phyloP scores from a whole-genome alignment of 306 rosid species.

The Malus fusca region DNA sequence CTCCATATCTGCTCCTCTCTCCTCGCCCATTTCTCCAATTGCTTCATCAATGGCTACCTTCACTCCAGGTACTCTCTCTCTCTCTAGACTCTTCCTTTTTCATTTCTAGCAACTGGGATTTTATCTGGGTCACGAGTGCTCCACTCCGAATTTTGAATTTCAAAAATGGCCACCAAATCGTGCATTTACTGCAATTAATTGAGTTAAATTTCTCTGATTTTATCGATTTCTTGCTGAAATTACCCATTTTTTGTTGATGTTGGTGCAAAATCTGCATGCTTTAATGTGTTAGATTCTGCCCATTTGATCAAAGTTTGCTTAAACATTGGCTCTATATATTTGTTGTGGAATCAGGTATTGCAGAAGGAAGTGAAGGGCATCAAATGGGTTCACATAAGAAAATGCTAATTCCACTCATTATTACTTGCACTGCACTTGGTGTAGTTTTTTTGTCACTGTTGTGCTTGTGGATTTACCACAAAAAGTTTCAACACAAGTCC shows the following conservation, averaged over 20 bases:
- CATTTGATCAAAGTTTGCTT: constrained; percentile 5
- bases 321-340: constrained; percentile 2
- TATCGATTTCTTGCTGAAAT: neutral
- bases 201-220: neutral
- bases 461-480: constrained; percentile 50
- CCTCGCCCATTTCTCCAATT: constrained; percentile 38
- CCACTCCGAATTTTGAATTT: constrained; percentile 37
- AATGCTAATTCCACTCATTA: constrained; percentile 38
- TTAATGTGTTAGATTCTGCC: neutral
- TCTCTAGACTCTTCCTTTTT: neutral
- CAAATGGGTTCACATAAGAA: constrained; percentile 47
- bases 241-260: neutral
- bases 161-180: constrained; percentile 7
- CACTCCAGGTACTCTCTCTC: constrained; percentile 53
- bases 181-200: constrained; percentile 23
- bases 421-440: constrained; percentile 39
- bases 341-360: constrained; percentile 33
- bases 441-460: constrained; percentile 33
- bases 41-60: constrained; percentile 45
- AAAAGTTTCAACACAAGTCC: constrained; percentile 31
- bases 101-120: constrained; percentile 14
- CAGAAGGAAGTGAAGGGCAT: constrained; percentile 29
- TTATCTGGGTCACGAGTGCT: constrained; percentile 11
- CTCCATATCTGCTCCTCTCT: constrained; percentile 16
- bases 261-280: neutral